These are phyloP conservation scores for Kwoniella botswanensis DNA, from an alignment of 768 basidiomycete species.

Conservation along the genomic window DNA sequence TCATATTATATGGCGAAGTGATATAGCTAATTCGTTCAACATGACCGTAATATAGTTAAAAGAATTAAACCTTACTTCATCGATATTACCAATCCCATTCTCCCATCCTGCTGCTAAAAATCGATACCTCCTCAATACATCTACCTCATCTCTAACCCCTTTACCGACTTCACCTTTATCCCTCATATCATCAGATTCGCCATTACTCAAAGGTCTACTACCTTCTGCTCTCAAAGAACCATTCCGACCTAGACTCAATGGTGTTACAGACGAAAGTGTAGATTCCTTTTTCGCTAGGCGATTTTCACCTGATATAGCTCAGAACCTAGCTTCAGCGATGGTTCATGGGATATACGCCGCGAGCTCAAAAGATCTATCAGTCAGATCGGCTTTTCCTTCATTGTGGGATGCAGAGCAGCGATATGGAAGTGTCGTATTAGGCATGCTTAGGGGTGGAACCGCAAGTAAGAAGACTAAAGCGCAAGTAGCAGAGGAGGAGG, in stretches of 20 bases:
- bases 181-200: slow-evolving; percentile 45
- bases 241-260: neutral
- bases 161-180: slow-evolving; percentile 63
- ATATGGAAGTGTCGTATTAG: slow-evolving; percentile 72
- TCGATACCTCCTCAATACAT: slow-evolving; percentile 68
- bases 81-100: slow-evolving; percentile 71
- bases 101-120: slow-evolving; percentile 74
- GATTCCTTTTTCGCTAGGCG: slow-evolving; percentile 76
- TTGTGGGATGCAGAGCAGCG: slow-evolving; percentile 73
- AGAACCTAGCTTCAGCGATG: slow-evolving; percentile 75
- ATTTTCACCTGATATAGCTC: slow-evolving; percentile 74
- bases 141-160: slow-evolving; percentile 59
- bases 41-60: slow-evolving; percentile 67
- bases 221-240: slow-evolving; percentile 56
- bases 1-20: slow-evolving; percentile 3
- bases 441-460: slow-evolving; percentile 56
- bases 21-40: slow-evolving; percentile 26
- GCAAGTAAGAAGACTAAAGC: slow-evolving; percentile 21
- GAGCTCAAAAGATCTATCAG: slow-evolving; percentile 74
- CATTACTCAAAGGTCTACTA: slow-evolving; percentile 61
- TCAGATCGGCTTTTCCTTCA: slow-evolving; percentile 76
- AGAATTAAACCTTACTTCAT: slow-evolving; percentile 68
- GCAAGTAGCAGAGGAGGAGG: slow-evolving; percentile 30
- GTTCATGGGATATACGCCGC: slow-evolving; percentile 94
- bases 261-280: slow-evolving; percentile 72